Base-by-base conservation (phyloP, 345 rosid species). In the Populus tremula region DNA sequence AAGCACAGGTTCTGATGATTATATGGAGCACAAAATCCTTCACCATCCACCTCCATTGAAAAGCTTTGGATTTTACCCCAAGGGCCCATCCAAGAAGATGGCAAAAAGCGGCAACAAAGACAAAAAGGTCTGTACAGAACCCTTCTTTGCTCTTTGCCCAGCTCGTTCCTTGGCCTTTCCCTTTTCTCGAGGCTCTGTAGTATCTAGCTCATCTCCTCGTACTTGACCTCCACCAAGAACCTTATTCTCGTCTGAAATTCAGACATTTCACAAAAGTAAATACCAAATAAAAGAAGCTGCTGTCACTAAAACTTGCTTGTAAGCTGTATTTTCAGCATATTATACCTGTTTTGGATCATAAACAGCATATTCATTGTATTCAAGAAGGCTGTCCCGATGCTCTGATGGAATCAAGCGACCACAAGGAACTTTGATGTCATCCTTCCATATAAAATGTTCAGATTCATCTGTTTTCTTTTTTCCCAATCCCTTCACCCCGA, bases 321-420 rank as follows among this genome's bases (percentile, higher is more conserved):
- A 36, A 36, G 9, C n/a, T 54, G n/a, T 20, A 8, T 18, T 20
- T 21, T 20, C 5, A 1, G 25, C 0, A 21, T 21, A 21, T 54
- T 8, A 54, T 54, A 90, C 99, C 92, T 86, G 91, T 82, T 89
- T 88, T 0, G 92, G 94, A 67, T 93, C 95, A 72, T 90, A 92
- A 31, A 93, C 94, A 0, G 93, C 91, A 11, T 92, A 90, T 76
- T 91, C 96, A n/a, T 88, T 91, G 82, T 86, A 93, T 78, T 93
- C 97, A 0, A 91, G 91, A 16, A 87, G 87, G 80, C 94, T 90
- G 35, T 90, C 89, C 78, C 86, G 81, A 59, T 89, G 85, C 45
- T 82, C 89, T 0, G 97, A 94, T 4, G 91, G 82, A 39, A 91
- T 83, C 68, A 94, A 66, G 2, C 81, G 82, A 25, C 98, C 97